phyloP scores from a whole-genome alignment of 2,329 filamentous ascomycete genomes.

The Colletotrichum destructivum region DNA sequence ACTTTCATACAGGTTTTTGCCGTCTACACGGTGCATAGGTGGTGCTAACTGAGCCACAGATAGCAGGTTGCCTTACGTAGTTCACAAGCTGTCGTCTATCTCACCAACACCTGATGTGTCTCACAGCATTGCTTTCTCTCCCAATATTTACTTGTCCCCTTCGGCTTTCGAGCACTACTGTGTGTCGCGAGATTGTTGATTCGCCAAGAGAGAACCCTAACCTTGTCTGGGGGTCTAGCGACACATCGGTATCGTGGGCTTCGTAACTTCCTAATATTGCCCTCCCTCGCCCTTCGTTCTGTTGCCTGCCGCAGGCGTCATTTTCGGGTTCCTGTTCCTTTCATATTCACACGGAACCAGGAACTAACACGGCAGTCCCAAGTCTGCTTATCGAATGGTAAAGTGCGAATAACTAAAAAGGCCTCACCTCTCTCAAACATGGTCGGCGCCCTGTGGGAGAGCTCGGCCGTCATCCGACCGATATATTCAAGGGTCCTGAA shows the following conservation, averaged over 20 bases:
- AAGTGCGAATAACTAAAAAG: background rate
- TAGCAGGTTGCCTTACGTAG: background rate
- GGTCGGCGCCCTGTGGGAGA: conserved; percentile 14
- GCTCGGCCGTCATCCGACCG: conserved; percentile 35
- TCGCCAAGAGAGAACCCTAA: conserved; percentile 3
- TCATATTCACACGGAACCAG: conserved; percentile 2
- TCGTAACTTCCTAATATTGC: background rate
- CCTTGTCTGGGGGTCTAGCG: background rate
- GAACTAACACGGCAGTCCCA: background rate
- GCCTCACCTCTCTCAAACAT: conserved; percentile 1
- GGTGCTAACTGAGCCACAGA: background rate
- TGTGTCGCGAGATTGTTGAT: background rate
- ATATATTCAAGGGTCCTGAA: conserved; percentile 17
- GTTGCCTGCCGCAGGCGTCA: background rate
- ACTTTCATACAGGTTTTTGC: background rate
- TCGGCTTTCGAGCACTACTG: background rate
- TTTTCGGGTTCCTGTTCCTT: background rate
- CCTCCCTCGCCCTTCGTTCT: conserved; percentile 2
- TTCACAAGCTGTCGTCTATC: background rate
- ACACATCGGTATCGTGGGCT: background rate
- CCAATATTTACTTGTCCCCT: background rate
- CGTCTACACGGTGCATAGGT: background rate
- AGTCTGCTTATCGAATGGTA: background rate
- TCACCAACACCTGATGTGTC: background rate
- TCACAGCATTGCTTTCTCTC: background rate